Evolutionary conservation across 1,284 basidiomycete species (phyloP), one percentile per base, ranked within the genome.

Genomic region (Boletus coffeatus): DNA sequence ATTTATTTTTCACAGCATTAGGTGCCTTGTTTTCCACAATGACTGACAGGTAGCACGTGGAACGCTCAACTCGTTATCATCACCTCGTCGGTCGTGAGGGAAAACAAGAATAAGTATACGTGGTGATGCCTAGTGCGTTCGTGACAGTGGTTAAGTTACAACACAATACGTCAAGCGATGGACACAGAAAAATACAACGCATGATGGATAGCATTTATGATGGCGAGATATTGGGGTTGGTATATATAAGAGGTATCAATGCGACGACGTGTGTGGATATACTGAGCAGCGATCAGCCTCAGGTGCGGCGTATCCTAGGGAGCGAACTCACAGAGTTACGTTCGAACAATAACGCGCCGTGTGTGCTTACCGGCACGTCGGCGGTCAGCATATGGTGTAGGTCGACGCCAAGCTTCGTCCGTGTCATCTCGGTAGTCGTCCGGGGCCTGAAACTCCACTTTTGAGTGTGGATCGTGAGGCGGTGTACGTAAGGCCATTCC

Each of bases 281-380:
- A 37, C 59, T 48, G 32, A n/a, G 46, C 11, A 48, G 41, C 10
- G n/a, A 58, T 59, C 52, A 58, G 48, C 18, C 68, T n/a, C 67
- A 60, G 57, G 65, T 7, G 5, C 13, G 56, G 58, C 36, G 8
- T 21, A 57, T 43, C 43, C 13, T 46, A 55, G 6, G n/a, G 13
- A 29, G 56, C n/a, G 21, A 7, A 62, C 67, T 55, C 58, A 70
- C 67, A 58, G 41, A 3, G 52, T 78, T 73, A 84, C 67, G 74
- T 78, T 67, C 81, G 75, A 61, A 86, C 82, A 65, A 86, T 80
- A 43, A 88, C 84, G 58, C 88, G 80, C 68, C 79, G 80, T 21
- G 88, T 90, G 70, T 90, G 88, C 71, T 90, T 90, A 56, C 88
- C 88, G 60, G 88, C 87, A 61, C 88, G 78, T 63, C 88, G 77